These are phyloP conservation scores for Cucurbita argyrosperma DNA, from an alignment of 306 rosid genomes.

Conservation along the genomic window DNA sequence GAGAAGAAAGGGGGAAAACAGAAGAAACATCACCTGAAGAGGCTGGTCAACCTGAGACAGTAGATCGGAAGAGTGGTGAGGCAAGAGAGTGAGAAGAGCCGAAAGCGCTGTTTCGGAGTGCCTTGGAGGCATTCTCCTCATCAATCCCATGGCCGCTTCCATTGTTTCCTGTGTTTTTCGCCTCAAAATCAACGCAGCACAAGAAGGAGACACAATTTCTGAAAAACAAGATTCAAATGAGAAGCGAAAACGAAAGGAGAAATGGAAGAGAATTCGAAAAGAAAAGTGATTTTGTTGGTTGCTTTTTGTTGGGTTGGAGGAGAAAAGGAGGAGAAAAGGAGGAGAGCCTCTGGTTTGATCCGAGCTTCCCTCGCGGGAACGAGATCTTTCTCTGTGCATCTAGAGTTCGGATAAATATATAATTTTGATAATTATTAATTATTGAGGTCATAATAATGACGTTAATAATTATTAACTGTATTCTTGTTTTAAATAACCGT, in stretches of 20 bases:
- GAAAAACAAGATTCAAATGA: background rate
- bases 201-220: background rate
- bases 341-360: conserved; percentile 20
- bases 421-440: background rate
- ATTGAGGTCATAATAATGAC: no score
- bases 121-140: conserved; percentile 83
- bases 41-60: conserved; percentile 97
- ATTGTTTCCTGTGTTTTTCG: conserved; percentile 10
- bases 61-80: conserved; percentile 87
- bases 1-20: background rate
- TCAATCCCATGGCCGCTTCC: conserved; percentile 97
- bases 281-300: background rate
- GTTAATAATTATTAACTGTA: no score
- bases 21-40: conserved; percentile 47
- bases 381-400: background rate
- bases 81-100: conserved; percentile 80
- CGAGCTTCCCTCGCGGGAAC: conserved; percentile 50
- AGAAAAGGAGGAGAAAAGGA: background rate
- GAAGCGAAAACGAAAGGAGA: background rate
- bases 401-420: background rate
- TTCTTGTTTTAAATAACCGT: background rate
- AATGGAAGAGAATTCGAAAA: background rate
- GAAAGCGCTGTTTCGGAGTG: conserved; percentile 86
- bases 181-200: background rate
- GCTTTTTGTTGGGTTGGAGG: background rate